Conservation (phyloP, 441 rosid species). For the Metrosideros polymorpha region DNA sequence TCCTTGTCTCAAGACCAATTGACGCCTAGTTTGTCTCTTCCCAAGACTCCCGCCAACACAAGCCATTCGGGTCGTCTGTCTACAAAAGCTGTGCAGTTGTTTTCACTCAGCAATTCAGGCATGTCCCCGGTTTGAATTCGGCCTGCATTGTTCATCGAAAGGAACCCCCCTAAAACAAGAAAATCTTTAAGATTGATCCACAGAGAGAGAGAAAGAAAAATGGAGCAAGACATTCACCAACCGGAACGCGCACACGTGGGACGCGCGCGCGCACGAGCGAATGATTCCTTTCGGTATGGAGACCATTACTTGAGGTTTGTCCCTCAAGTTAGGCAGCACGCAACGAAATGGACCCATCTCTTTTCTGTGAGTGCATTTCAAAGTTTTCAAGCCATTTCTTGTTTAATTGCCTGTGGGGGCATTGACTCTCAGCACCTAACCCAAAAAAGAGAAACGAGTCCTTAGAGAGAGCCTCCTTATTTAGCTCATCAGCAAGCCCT, state of each 20-base stretch:
- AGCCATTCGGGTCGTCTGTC: not conserved
- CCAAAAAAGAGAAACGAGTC: not conserved
- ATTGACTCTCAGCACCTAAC: not conserved
- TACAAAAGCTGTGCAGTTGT: not conserved
- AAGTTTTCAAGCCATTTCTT: not conserved
- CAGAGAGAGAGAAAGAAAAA: not conserved
- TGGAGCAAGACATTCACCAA: not conserved
- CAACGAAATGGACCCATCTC: conserved; percentile 25
- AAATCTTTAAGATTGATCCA: not conserved
- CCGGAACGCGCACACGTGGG: not conserved
- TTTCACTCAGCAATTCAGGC: not conserved
- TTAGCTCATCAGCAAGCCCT: not conserved
- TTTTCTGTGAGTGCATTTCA: not conserved
- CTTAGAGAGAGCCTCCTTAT: not conserved
- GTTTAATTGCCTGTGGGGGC: not conserved
- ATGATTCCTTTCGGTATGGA: not conserved
- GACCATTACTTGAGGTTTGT: not conserved
- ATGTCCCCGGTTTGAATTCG: not conserved
- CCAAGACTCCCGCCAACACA: not conserved
- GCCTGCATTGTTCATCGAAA: not conserved
- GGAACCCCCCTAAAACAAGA: not conserved
- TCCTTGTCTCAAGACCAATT: not conserved
- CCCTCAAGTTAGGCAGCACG: conserved; percentile 39
- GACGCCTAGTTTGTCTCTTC: not conserved
- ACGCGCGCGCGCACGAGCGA: not conserved